A percentile compares a stretch with the other conserved stretches of the same genome.
Conservation (phyloP, 192 early-diverging fungal species). For the Geranomyces michiganensis region DNA sequence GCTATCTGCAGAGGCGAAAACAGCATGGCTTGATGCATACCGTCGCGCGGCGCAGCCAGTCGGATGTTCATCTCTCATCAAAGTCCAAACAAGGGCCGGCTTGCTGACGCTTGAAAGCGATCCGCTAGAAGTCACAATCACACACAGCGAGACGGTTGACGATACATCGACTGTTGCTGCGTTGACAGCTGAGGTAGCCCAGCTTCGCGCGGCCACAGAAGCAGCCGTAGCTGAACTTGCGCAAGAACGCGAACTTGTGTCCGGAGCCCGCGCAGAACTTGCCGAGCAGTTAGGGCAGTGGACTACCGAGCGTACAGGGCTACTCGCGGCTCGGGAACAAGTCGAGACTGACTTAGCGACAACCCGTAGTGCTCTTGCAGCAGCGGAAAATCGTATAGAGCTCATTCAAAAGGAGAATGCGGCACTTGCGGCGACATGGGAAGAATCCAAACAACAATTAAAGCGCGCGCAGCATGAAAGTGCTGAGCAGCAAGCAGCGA, state of each 20-base stretch:
- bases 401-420: not conserved
- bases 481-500: not conserved
- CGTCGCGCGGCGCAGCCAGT: conserved; percentile 7
- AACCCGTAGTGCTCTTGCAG: too few species aligned
- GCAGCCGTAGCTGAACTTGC: too few species aligned
- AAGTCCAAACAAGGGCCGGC: not conserved
- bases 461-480: not conserved
- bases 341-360: too few species aligned
- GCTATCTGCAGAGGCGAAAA: conserved; percentile 37
- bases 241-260: too few species aligned
- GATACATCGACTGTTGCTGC: not conserved
- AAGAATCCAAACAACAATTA: not conserved
- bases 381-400: too few species aligned
- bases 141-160: not conserved
- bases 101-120: not conserved
- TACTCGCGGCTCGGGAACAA: too few species aligned
- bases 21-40: conserved; percentile 55
- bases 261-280: not conserved
- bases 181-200: not conserved
- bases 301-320: not conserved
- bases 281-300: not conserved
- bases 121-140: not conserved
- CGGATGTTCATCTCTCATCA: not conserved
- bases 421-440: not conserved
- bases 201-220: not conserved